Evolutionary conservation across 768 basidiomycete genomes (phyloP), one percentile per base, ranked within the genome.

Genomic region (Coprinopsis sp.): DNA sequence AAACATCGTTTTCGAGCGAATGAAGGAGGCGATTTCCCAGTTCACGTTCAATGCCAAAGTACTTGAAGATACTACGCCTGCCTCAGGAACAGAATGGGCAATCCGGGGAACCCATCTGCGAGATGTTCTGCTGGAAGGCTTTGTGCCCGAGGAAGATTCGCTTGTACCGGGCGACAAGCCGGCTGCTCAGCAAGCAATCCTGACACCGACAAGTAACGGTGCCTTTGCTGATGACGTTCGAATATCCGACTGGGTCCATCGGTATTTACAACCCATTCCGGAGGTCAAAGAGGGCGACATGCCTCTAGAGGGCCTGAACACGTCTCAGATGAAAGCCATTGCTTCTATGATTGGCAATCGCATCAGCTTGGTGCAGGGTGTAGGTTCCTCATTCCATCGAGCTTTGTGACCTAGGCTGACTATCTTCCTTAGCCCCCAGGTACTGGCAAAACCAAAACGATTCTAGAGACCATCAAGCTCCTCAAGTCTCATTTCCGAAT

Each of bases 381-480:
- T 92, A 61, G 54, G 84, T 69, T 3, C 29, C 12, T 30, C 38
- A 36, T 16, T 33, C 29, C 49, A 18, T 33, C 25, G 36, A 33
- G 21, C 25, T 37, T 39, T 21, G 14, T 10, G 23, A 6, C 22
- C 45, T 38, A 25, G 10, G 48, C 45, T 43, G 19, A 55, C 16
- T 41, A 44, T n/a, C 19, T 33, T 6, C 40, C 45, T 14, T 55
- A 91, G 87, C 90, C 91, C 31, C 91, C 91, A 16, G 91, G 91
- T 18, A 93, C 91, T 0, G 93, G 93, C 28, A 97, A 97, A 65
- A 94, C 92, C 2, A 84, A 85, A 61, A 94, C 91, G 0, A 91
- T 94, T 37, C 81, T 91, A n/a, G 84, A 94, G 60, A 74, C 88
- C 0, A 73, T 90, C 48, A 84, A 79, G 53, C 58, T 94, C 14